phyloP scores from a whole-genome alignment of 192 early-diverging fungal genomes.

The Mortierella alpina region DNA sequence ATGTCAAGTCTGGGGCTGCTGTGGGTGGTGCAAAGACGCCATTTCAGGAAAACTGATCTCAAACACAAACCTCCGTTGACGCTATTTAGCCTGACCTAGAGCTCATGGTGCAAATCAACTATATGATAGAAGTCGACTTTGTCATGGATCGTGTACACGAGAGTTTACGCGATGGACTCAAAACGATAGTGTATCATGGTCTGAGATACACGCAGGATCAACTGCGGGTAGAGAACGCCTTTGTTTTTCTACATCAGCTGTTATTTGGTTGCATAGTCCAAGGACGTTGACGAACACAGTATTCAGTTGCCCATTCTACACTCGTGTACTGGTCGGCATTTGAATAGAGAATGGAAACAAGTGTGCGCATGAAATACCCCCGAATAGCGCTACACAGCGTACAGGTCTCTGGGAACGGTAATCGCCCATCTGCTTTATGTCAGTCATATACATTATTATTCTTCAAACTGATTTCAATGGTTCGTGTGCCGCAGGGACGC shows the following conservation, averaged over 20 bases:
- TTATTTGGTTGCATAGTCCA: neutral
- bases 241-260: neutral
- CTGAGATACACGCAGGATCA: conserved; percentile 8
- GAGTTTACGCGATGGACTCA: conserved; percentile 18
- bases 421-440: neutral
- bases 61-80: neutral
- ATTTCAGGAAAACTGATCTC: too few relatives aligned
- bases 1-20: neutral
- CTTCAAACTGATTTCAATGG: neutral
- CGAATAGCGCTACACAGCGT: conserved; percentile 22
- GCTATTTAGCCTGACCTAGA: conserved; percentile 28
- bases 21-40: too few relatives aligned
- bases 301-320: too few relatives aligned
- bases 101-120: conserved; percentile 50
- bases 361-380: conserved; percentile 12
- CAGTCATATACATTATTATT: neutral
- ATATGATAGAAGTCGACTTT: conserved; percentile 39
- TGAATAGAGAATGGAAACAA: conserved; percentile 18
- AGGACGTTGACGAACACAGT: neutral
- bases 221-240: conserved; percentile 9
- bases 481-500: conserved; percentile 56
- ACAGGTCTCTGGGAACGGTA: conserved; percentile 41
- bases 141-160: conserved; percentile 25
- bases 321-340: neutral
- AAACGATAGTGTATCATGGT: conserved; percentile 36